These are phyloP conservation scores for Lentinula aciculospora DNA, from an alignment of 768 basidiomycete genomes.

Conservation along the genomic window DNA sequence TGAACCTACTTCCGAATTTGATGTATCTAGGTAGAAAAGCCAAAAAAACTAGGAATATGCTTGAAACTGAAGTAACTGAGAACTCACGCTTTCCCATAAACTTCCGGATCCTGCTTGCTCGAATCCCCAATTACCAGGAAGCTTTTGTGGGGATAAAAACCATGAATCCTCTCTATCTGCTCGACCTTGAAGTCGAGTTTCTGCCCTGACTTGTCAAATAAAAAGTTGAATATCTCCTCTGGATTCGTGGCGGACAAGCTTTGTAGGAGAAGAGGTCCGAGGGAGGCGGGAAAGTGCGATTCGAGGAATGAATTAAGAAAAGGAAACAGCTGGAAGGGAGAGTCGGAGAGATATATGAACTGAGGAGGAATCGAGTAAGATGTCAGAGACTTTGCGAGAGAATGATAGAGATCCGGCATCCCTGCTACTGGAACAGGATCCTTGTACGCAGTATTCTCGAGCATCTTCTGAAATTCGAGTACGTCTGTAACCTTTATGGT, in stretches of 20 bases:
- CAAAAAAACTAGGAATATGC: too few species aligned
- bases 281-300: slow-evolving; percentile 24
- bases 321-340: slow-evolving; percentile 40
- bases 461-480: slow-evolving; percentile 25
- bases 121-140: slow-evolving; percentile 39
- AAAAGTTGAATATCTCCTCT: slow-evolving; percentile 20
- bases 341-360: slow-evolving; percentile 38
- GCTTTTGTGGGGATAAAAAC: slow-evolving; percentile 37
- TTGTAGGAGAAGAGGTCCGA: slow-evolving; percentile 32
- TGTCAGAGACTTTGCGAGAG: slow-evolving; percentile 28
- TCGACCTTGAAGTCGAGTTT: slow-evolving; percentile 29
- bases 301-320: slow-evolving; percentile 36
- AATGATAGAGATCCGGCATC: slow-evolving; percentile 37
- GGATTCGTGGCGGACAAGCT: slow-evolving; percentile 31
- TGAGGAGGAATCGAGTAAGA: slow-evolving; percentile 18
- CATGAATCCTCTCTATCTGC: slow-evolving; percentile 30
- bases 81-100: slow-evolving; percentile 37
- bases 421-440: slow-evolving; percentile 32
- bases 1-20: slow-evolving; percentile 28
- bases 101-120: slow-evolving; percentile 40
- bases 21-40: slow-evolving; percentile 26
- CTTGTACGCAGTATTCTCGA: slow-evolving; percentile 34
- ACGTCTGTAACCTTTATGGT: slow-evolving; percentile 37
- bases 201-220: slow-evolving; percentile 12
- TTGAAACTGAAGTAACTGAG: too few species aligned